Base-by-base conservation (phyloP, 177 flowering plant genomes). In the Vitis hybrid region DNA sequence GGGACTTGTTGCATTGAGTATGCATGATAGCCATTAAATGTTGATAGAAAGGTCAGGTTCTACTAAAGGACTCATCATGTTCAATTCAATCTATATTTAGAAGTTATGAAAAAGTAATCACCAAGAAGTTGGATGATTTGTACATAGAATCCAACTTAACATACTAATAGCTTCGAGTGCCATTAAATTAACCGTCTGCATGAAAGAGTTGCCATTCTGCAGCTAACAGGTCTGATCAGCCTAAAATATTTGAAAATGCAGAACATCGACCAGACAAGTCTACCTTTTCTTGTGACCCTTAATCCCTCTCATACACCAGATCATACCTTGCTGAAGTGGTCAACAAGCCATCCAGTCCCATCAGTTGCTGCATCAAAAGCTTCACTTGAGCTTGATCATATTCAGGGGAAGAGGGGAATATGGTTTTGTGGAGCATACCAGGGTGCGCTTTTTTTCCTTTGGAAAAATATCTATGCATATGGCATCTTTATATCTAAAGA, bases 341-440 rank as follows among this genome's bases (percentile, higher is more conserved):
- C 85, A 63, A 91, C 96, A 55, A 84, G 94, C 62, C 98, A 91
- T 82, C 96, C 97, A 34, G 76, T 95, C 64, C 99, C 99, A 64
- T 90, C 97, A 14, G 92, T 95, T 77, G 93, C 97, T 70, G 95
- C 99, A 50, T 70, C 88, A 59, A 91, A 87, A 77, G 99, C 97
- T 72, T 80, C 88, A 17, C 81, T 81, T 50, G 90, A 88, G 82
- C 87, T 95, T 61, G 71, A 78, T 68, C 62, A 51, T 49, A 90
- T 92, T 70, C 99, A 95, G 85, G 97, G 99, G 65, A 89, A 82
- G 76, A 88, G 97, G 73, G 84, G 94, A 79, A 78, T 95, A 67
- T 95, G 98, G 98, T 95, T 87, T 76, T 95, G 94, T 81, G 99
- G 98, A 69, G 98, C 99, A 66, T 93, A 93, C 77, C 96, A 91